Evolutionary conservation across 1,284 basidiomycete genomes (phyloP).

Genomic region (Microbotryomycetes sp.): DNA sequence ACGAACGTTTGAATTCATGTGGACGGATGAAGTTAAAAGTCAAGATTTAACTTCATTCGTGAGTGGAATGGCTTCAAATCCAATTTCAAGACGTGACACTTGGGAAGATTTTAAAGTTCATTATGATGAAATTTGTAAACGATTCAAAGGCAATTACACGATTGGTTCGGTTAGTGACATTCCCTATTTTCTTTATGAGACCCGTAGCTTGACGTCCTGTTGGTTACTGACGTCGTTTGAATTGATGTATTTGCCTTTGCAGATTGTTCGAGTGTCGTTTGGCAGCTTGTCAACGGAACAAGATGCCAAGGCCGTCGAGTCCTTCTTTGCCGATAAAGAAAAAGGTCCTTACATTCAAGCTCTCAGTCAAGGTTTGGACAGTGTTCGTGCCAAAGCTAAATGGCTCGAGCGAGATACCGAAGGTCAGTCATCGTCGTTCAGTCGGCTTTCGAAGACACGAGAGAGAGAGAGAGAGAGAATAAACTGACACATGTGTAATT

Average conservation of each 20-base stretch:
- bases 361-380: conserved; percentile 20
- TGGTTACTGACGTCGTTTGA: neutral
- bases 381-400: conserved; percentile 13
- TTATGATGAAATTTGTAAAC: conserved; percentile 48
- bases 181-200: neutral
- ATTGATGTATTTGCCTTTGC: neutral
- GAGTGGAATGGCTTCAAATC: conserved; percentile 39
- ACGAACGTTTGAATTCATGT: conserved; percentile 39
- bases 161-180: neutral
- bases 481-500: too few relatives aligned
- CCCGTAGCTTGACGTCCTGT: too few relatives aligned
- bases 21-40: conserved; percentile 41
- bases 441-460: too few relatives aligned
- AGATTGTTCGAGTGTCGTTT: conserved; percentile 15
- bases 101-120: conserved; percentile 42
- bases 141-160: conserved; percentile 49
- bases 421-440: neutral
- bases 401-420: conserved; percentile 25
- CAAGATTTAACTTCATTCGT: conserved; percentile 39
- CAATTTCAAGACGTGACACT: conserved; percentile 38
- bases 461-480: too few relatives aligned
- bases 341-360: conserved; percentile 10
- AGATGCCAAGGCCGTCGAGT: conserved; percentile 60
- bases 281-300: conserved; percentile 56
- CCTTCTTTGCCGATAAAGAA: conserved; percentile 48